Evolutionary conservation across 495 filamentous ascomycete genomes (phyloP).

Genomic region (Poronia punctata): DNA sequence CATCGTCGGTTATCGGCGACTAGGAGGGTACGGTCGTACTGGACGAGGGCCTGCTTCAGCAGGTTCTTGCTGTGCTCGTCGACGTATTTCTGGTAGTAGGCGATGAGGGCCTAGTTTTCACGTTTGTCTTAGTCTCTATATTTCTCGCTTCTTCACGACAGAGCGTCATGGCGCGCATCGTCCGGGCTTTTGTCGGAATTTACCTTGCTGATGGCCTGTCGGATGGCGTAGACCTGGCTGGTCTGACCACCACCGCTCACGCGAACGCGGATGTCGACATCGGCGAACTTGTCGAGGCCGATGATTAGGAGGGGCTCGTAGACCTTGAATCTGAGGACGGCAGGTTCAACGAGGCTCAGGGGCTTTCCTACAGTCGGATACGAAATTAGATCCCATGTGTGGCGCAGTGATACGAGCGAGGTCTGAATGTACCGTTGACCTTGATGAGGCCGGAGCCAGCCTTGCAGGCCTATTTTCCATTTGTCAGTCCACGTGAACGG

Average conservation of each 20-base stretch:
- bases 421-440: slow-evolving; percentile 61
- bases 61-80: slow-evolving; percentile 99
- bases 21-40: slow-evolving; percentile 93
- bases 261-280: slow-evolving; percentile 94
- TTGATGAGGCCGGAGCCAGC: slow-evolving; percentile 90
- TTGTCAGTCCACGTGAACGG: not conserved
- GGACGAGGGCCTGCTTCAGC: slow-evolving; percentile 87
- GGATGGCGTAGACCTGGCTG: slow-evolving; percentile 97
- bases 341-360: slow-evolving; percentile 84
- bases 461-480: slow-evolving; percentile 32
- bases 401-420: not conserved
- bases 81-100: slow-evolving; percentile 99
- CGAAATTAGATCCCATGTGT: slow-evolving; percentile 1
- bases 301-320: slow-evolving; percentile 98
- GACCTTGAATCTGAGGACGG: slow-evolving; percentile 96
- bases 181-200: too few relatives aligned
- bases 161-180: not conserved
- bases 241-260: slow-evolving; percentile 95
- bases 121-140: not conserved
- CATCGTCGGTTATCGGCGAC: slow-evolving; percentile 95
- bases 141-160: not conserved
- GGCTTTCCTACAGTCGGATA: slow-evolving; percentile 58
- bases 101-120: slow-evolving; percentile 53
- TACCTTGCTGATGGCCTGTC: slow-evolving; percentile 95
- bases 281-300: slow-evolving; percentile 91